Evolutionary conservation across 345 rosid genomes (phyloP).

Genomic region (Euphorbia lathyris): DNA sequence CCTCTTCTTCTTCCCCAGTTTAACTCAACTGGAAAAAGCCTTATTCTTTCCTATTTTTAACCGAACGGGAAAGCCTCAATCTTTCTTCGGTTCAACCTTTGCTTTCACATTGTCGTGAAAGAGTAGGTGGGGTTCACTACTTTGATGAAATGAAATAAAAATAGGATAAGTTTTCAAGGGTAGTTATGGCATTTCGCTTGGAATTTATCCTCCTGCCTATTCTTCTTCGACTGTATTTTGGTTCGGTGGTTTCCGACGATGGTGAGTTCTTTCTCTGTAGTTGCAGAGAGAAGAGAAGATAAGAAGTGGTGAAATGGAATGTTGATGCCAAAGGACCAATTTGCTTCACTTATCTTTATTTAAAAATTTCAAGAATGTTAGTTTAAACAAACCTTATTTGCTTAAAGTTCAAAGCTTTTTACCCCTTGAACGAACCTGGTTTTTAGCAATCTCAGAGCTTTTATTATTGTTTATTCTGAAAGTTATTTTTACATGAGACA

Average conservation of each 20-base stretch:
- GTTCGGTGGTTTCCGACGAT: conserved; percentile 53
- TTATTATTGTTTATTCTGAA: background rate
- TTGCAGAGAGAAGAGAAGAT: too few relatives aligned
- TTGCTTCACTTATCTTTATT: background rate
- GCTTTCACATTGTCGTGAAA: too few relatives aligned
- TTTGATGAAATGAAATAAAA: too few relatives aligned
- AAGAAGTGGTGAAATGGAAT: background rate
- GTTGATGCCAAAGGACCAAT: background rate
- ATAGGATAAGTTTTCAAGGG: too few relatives aligned
- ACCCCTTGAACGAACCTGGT: background rate
- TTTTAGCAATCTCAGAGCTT: background rate
- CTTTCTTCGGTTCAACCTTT: too few relatives aligned
- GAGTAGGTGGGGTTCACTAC: too few relatives aligned
- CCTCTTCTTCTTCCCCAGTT: background rate
- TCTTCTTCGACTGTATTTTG: conserved; percentile 38
- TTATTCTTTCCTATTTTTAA: background rate
- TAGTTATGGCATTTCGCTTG: too few relatives aligned
- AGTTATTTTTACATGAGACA: background rate
- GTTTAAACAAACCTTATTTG: background rate
- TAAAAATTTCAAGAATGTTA: background rate
- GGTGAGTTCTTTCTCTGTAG: too few relatives aligned
- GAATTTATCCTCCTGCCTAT: too few relatives aligned
- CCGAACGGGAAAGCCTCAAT: too few relatives aligned
- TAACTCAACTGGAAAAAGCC: background rate
- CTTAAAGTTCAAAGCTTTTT: background rate